A percentile compares a stretch with the other conserved stretches of the same genome.
Evolutionary conservation across 2,329 filamentous ascomycete species (phyloP).

Genomic region (Trichophyton schoenleinii): DNA sequence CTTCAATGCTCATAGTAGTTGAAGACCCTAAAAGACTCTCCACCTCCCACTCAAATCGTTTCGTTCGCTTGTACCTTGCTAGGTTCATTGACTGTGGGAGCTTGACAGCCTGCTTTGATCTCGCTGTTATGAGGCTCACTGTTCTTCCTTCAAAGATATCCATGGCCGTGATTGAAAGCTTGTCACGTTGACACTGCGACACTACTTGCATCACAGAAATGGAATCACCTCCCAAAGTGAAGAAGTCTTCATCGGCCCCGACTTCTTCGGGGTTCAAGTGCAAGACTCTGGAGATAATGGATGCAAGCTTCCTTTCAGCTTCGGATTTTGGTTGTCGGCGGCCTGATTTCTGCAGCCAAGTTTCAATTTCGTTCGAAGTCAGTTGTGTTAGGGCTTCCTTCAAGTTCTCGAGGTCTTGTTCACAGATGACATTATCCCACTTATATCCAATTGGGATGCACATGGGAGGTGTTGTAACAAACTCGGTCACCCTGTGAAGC

Average conservation of each 20-base stretch:
- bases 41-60: background rate
- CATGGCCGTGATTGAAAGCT: slow-evolving; percentile 2
- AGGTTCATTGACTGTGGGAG: background rate
- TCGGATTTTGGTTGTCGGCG: background rate
- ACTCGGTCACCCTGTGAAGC: background rate
- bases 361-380: slow-evolving; percentile 2
- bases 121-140: background rate
- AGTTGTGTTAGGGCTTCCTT: background rate
- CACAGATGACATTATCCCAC: background rate
- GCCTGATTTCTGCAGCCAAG: background rate
- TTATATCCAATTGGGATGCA: background rate
- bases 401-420: background rate
- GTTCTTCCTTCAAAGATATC: slow-evolving; percentile 11
- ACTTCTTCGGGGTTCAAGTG: slow-evolving; percentile 19
- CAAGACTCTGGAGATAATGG: background rate
- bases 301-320: background rate
- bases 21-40: background rate
- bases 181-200: slow-evolving; percentile 7
- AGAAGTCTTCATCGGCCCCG: slow-evolving; percentile 6
- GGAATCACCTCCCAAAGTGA: slow-evolving; percentile 24
- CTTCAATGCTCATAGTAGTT: background rate
- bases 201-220: slow-evolving; percentile 27
- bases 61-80: background rate
- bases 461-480: background rate
- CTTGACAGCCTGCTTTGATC: background rate